Percentiles rank a stretch among this genome's conserved stretches.
Conservation (phyloP, 2,329 filamentous ascomycete genomes). For the Colletotrichum abscissum region DNA sequence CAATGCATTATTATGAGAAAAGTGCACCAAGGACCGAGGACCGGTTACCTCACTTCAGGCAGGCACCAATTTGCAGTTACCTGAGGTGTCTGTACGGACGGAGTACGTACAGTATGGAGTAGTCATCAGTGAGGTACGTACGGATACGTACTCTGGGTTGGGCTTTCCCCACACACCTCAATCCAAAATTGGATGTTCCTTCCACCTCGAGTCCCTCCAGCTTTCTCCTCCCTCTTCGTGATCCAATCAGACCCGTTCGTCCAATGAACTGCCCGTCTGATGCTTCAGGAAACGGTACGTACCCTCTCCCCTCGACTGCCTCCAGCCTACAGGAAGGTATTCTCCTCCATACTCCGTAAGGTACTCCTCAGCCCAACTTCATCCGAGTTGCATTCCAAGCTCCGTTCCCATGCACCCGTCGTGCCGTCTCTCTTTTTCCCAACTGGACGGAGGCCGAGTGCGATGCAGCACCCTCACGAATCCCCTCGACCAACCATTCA, state of each 20-base stretch:
- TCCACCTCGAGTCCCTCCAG: neutral
- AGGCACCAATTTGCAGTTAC: neutral
- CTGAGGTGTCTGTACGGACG: too few relatives aligned
- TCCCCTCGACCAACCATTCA: neutral
- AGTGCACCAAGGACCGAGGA: conserved; percentile 12
- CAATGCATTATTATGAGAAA: neutral
- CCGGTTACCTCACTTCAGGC: conserved; percentile 7
- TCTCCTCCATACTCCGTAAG: neutral
- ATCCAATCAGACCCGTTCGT: neutral
- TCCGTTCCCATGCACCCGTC: conserved; percentile 8
- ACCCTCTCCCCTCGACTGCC: neutral
- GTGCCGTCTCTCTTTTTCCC: neutral
- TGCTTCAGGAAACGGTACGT: neutral
- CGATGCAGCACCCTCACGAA: neutral
- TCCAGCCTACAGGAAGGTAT: too few relatives aligned
- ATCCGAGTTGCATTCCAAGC: neutral
- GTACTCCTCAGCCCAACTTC: neutral
- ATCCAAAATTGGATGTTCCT: neutral
- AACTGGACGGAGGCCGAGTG: conserved; percentile 1
- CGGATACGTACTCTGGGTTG: neutral
- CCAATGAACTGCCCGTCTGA: neutral
- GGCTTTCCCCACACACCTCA: neutral
- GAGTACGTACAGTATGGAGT: neutral
- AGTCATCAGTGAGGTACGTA: neutral
- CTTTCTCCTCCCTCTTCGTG: neutral